Evolutionary conservation across 139 green algal species (phyloP).

Genomic region (Chlorella sp.): DNA sequence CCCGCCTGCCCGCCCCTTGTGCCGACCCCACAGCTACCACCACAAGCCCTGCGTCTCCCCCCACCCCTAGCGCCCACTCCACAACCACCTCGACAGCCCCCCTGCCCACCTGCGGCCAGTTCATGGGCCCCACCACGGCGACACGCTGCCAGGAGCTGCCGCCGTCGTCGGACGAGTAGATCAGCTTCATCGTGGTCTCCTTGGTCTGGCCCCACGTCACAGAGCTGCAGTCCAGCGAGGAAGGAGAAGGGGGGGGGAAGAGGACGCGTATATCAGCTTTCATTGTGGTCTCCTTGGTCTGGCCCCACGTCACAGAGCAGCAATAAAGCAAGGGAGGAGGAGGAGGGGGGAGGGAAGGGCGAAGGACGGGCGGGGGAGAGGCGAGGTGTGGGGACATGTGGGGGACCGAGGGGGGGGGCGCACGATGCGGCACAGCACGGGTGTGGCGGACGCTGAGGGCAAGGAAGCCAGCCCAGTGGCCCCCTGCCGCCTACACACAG

Average conservation of each 20-base stretch:
- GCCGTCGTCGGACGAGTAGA: slow-evolving; percentile 36
- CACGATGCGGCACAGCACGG: no score
- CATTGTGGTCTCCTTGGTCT: slow-evolving; percentile 12
- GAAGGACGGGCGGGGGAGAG: no score
- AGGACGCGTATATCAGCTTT: slow-evolving; percentile 31
- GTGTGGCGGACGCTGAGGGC: no score
- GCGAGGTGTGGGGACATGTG: no score
- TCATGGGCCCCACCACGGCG: slow-evolving; percentile 28
- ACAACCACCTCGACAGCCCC: background rate
- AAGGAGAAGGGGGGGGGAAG: background rate
- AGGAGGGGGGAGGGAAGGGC: background rate
- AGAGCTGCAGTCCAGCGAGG: background rate
- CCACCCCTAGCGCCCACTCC: no score
- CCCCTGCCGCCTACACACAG: no score
- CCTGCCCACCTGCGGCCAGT: slow-evolving; percentile 37
- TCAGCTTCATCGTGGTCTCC: slow-evolving; percentile 30
- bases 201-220: slow-evolving; percentile 30
- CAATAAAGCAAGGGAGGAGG: background rate
- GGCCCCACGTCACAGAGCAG: slow-evolving; percentile 30
- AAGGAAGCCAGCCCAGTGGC: no score
- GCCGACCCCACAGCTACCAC: no score
- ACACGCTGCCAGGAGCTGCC: slow-evolving; percentile 35
- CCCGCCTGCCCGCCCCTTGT: no score
- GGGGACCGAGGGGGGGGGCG: no score
- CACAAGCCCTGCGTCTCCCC: no score